Evolutionary conservation across 805 yeast genomes (phyloP).

Genomic region (Candida nitratophila): DNA sequence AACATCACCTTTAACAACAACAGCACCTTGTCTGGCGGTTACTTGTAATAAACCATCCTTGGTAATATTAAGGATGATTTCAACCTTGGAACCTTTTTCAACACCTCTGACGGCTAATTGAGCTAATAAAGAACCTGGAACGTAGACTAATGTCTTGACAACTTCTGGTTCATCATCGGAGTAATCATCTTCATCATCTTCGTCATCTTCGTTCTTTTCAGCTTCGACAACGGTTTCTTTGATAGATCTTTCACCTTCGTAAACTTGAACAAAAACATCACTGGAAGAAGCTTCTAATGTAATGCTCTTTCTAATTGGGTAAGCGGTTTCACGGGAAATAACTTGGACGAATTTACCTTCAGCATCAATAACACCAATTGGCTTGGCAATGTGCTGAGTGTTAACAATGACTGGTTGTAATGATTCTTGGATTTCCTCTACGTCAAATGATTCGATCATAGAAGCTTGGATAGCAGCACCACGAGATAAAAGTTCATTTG

Average conservation of each 20-base stretch:
- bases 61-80: constrained; percentile 58
- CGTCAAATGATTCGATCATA: constrained; percentile 72
- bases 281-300: constrained; percentile 56
- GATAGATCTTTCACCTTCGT: constrained; percentile 80
- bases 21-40: constrained; percentile 51
- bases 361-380: constrained; percentile 77
- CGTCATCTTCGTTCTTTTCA: constrained; percentile 45
- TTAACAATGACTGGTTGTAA: constrained; percentile 76
- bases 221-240: constrained; percentile 78
- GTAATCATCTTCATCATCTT: constrained; percentile 27
- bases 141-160: constrained; percentile 64
- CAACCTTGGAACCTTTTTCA: constrained; percentile 58
- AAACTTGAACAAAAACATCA: constrained; percentile 61
- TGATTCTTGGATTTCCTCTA: constrained; percentile 74
- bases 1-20: constrained; percentile 43
- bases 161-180: constrained; percentile 89
- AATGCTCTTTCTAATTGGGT: constrained; percentile 78
- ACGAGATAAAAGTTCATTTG: constrained; percentile 83
- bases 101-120: constrained; percentile 70
- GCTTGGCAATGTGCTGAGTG: constrained; percentile 78
- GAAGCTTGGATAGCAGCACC: constrained; percentile 98
- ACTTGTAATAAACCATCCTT: constrained; percentile 59
- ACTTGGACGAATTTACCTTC: constrained; percentile 67
- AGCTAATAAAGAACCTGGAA: constrained; percentile 69
- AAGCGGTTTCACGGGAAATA: constrained; percentile 77